phyloP scores from a whole-genome alignment of 2,329 filamentous ascomycete genomes.

The Stromatinia cepivora region DNA sequence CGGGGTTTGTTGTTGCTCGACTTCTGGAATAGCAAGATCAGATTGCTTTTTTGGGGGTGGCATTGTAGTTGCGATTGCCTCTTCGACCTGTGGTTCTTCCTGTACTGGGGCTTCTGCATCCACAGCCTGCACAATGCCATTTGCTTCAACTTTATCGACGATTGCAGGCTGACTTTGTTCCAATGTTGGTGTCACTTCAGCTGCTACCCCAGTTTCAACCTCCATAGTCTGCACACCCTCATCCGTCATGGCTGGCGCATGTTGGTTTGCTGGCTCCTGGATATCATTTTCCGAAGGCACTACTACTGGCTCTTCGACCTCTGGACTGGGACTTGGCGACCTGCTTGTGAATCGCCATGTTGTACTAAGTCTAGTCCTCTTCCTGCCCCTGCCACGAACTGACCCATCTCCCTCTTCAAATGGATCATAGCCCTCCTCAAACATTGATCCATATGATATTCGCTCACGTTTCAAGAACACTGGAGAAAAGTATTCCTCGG shows the following conservation, averaged over 20 bases:
- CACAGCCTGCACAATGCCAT: background rate
- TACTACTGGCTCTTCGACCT: slow-evolving; percentile 28
- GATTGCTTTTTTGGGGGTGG: slow-evolving; percentile 1
- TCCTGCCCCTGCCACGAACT: slow-evolving; percentile 61
- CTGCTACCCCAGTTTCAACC: slow-evolving; percentile 35
- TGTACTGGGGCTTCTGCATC: background rate
- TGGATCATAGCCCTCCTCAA: slow-evolving; percentile 64
- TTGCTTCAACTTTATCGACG: background rate
- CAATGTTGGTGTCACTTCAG: slow-evolving; percentile 4
- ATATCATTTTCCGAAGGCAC: slow-evolving; percentile 18
- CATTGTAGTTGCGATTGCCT: background rate
- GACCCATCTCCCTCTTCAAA: slow-evolving; percentile 67
- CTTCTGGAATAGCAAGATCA: background rate
- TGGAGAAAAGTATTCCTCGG: slow-evolving; percentile 68
- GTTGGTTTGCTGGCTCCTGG: slow-evolving; percentile 28
- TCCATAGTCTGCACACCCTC: slow-evolving; percentile 47
- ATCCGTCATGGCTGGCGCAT: slow-evolving; percentile 41
- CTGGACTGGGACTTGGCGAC: slow-evolving; percentile 65
- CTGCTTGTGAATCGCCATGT: slow-evolving; percentile 74
- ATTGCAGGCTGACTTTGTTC: background rate
- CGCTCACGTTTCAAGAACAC: slow-evolving; percentile 74
- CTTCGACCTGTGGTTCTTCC: slow-evolving; percentile 1
- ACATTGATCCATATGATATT: slow-evolving; percentile 66
- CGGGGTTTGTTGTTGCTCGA: background rate
- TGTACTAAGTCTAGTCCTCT: slow-evolving; percentile 66